Conservation (phyloP, 257 asterid species). For the Solanum sitiens region DNA sequence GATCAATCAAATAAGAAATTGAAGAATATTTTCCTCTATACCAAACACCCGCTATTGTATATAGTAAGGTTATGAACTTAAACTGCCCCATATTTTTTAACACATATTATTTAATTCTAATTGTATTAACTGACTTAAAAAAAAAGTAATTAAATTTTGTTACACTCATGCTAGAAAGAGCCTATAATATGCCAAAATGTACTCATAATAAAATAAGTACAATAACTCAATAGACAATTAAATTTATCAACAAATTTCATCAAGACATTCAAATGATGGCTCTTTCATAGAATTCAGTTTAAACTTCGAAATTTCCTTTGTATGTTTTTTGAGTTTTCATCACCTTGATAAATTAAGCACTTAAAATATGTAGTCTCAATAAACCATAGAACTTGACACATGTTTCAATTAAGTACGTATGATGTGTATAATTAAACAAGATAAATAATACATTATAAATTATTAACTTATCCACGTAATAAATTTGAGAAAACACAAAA, state of each 20-base stretch:
- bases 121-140: background rate
- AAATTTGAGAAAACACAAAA: background rate
- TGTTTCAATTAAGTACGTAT: background rate
- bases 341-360: too few relatives aligned
- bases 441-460: background rate
- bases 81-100: background rate
- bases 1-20: background rate
- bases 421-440: background rate
- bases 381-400: background rate
- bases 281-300: background rate
- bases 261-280: too few relatives aligned
- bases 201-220: background rate
- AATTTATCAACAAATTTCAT: background rate
- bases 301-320: background rate
- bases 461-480: background rate
- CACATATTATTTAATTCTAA: background rate
- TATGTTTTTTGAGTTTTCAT: too few relatives aligned
- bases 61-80: background rate
- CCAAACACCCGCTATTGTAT: background rate
- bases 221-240: background rate
- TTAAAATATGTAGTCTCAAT: too few relatives aligned
- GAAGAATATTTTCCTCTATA: accelerated
- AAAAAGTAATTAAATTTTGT: background rate
- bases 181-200: background rate
- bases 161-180: background rate